A percentile compares a stretch with the other conserved stretches of the same genome.
phyloP scores from a whole-genome alignment of 345 rosid genomes.

The Dimocarpus longan region DNA sequence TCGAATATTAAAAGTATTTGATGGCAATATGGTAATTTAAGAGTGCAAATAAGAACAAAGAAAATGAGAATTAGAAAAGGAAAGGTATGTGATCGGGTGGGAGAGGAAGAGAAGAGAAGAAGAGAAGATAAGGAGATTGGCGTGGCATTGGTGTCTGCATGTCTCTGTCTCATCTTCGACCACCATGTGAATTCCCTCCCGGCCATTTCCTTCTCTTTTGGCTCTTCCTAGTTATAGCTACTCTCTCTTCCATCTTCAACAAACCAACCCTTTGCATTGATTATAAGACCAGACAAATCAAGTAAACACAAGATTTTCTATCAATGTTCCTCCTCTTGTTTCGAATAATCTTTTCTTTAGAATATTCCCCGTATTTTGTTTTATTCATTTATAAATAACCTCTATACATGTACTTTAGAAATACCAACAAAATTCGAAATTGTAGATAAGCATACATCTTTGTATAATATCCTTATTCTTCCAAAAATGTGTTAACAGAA shows the following conservation, averaged over 20 bases:
- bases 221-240: too few species aligned
- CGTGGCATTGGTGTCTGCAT: constrained; percentile 40
- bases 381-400: background rate
- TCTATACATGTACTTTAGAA: too few species aligned
- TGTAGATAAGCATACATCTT: too few species aligned
- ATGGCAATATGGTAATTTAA: background rate
- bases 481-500: background rate
- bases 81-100: background rate
- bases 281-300: background rate
- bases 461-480: background rate
- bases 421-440: too few species aligned
- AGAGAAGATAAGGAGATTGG: constrained; percentile 45
- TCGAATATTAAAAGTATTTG: too few species aligned
- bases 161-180: constrained; percentile 30
- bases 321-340: background rate
- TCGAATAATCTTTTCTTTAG: too few species aligned
- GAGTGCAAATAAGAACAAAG: background rate
- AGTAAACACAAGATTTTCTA: background rate
- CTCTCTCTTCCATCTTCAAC: background rate
- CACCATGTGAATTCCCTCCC: constrained; percentile 13
- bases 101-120: background rate
- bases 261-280: background rate
- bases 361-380: background rate
- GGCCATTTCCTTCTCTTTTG: constrained; percentile 23
- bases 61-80: background rate